Base-by-base conservation (phyloP, 2,329 filamentous ascomycete genomes). In the Zymoseptoria ardabiliae region DNA sequence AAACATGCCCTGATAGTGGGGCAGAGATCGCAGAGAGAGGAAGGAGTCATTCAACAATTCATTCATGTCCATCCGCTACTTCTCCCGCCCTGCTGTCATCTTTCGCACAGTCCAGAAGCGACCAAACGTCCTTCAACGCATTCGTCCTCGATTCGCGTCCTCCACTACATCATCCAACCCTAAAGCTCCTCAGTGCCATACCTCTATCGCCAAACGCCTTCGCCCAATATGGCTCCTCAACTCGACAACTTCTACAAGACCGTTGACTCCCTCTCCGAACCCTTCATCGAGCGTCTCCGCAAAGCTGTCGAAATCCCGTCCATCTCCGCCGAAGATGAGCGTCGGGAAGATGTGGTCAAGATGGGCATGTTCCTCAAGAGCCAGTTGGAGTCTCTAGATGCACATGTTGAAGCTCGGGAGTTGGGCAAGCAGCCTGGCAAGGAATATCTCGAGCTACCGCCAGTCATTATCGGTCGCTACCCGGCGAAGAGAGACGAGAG, bases 241-340 rank as follows among this genome's bases (percentile, higher is more conserved):
- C 85, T 99, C 68, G 90, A 97, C 75, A 82, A 87, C 65, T 97
- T 89, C 81, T 97, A 97, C 82, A 86, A 90, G 78, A 86, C 96
- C 83, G 91, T 96, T 69, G 91, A 97, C 76, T 78, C 78, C 73
- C 81, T 92, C 70, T 83, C 91, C 55, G 84, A 86, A 66, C 81
- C 85, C 72, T 97, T 96, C 78, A 95, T 96, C 76, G 88, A 95
- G 69, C 88, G 93, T 68, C 85, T 99, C 61, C 84, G 90, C 72
- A 86, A 92, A 76, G 94, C 94, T 57, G 94, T 99, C 61, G 93
- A 92, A 56, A 99, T 99, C 70, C 94, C 94, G 20, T 99, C 94
- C 64, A 83, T 99, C 73, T 97, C 93, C 35, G 90, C 93, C 53
- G 92, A 97, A 64, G 91, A 94, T 72, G 87, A 88, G 68, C 87